phyloP scores from a whole-genome alignment of 148 eudicot species.

The Camellia sinensis region DNA sequence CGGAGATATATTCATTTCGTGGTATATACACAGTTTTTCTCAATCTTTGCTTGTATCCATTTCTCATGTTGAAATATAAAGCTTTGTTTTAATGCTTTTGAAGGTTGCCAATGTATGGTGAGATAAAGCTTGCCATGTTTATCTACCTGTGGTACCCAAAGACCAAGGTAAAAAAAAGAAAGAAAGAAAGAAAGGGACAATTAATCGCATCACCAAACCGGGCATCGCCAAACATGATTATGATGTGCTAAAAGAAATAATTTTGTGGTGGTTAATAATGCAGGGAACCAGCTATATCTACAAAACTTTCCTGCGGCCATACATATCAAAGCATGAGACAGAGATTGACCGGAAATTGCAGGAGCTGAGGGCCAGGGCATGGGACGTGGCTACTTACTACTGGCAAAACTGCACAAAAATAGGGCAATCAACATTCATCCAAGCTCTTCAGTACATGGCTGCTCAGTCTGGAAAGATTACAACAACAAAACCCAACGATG shows the following conservation, averaged over 20 bases:
- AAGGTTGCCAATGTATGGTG: slow-evolving; percentile 36
- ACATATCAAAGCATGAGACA: slow-evolving; percentile 32
- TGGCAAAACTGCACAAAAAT: slow-evolving; percentile 25
- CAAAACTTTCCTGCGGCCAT: slow-evolving; percentile 29
- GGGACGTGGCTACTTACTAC: slow-evolving; percentile 23
- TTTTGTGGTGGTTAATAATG: background rate
- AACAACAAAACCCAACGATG: background rate
- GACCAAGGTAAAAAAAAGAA: slow-evolving; percentile 20
- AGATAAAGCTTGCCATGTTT: slow-evolving; percentile 25
- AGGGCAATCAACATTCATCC: slow-evolving; percentile 18
- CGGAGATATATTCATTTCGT: slow-evolving; percentile 30
- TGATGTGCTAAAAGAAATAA: background rate
- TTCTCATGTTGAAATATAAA: background rate
- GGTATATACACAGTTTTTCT: slow-evolving; percentile 11
- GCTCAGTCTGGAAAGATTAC: slow-evolving; percentile 10
- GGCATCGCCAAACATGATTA: too few species aligned
- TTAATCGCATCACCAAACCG: too few species aligned
- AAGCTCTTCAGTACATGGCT: slow-evolving; percentile 15
- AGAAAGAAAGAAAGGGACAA: too few species aligned
- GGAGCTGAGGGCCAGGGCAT: slow-evolving; percentile 30
- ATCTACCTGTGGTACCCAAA: slow-evolving; percentile 34
- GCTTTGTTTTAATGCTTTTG: background rate
- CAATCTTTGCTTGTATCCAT: background rate
- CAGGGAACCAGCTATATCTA: slow-evolving; percentile 41
- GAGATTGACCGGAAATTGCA: slow-evolving; percentile 30